These are phyloP conservation scores for Lanmaoa rubissima DNA, from an alignment of 768 basidiomycete species.

Conservation along the genomic window DNA sequence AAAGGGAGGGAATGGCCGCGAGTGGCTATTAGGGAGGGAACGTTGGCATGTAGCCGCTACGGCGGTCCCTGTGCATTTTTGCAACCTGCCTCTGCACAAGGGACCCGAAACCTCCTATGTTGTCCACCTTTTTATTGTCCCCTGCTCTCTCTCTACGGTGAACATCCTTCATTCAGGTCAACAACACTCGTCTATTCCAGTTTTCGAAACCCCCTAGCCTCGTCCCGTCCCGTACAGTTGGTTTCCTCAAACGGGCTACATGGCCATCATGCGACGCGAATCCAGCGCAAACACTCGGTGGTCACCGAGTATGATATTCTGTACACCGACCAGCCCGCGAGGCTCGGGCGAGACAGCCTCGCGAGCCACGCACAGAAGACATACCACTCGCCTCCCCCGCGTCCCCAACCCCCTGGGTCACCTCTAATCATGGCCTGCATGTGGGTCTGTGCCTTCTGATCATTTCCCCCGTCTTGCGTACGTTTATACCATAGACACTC, in stretches of 20 bases:
- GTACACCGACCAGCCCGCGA: constrained; percentile 2
- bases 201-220: not conserved
- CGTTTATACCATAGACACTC: not conserved
- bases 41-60: constrained; percentile 42
- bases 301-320: constrained; percentile 1
- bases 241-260: not conserved
- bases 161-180: constrained; percentile 2
- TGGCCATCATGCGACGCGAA: constrained; percentile 12
- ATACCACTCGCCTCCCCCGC: not conserved
- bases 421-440: not conserved
- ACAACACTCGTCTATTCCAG: constrained; percentile 6
- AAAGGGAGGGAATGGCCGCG: constrained; percentile 55
- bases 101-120: constrained; percentile 20
- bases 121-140: constrained; percentile 6
- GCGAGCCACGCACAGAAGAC: not conserved
- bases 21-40: constrained; percentile 59
- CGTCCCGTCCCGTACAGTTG: not conserved
- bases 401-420: constrained; percentile 6
- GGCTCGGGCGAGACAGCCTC: not conserved
- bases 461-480: not conserved
- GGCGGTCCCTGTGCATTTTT: constrained; percentile 32
- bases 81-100: constrained; percentile 26
- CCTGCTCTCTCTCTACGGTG: not conserved
- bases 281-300: not conserved
- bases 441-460: not conserved